Evolutionary conservation across 495 filamentous ascomycete genomes (phyloP), one percentile per base, ranked within the genome.

Genomic region (Aspergillus mulundensis): DNA sequence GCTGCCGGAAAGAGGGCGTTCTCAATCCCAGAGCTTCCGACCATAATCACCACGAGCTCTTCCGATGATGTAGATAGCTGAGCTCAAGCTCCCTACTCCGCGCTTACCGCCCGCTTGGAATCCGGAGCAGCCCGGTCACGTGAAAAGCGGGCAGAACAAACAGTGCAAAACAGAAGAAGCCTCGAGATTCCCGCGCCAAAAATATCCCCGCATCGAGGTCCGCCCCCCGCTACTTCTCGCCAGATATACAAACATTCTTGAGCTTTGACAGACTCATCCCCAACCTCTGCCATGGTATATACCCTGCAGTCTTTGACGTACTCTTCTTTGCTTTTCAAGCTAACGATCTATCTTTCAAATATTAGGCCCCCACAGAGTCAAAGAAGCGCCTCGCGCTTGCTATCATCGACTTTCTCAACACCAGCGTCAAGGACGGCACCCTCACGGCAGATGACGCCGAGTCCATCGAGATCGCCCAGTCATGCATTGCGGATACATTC

Each of bases 341-440:
- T 53, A 36, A 53, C 32, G 0, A 4, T 25, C 15, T 40, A 39
- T 21, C 6, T 8, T 28, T 50, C 25, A 18, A 25, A 1, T 28
- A 6, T n/a, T 58, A 78, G 75, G 72, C 78, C 55, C 79, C 78
- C 11, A 79, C 73, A 56, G 87, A 88, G 59, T 86, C 91, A 57
- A 95, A 96, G 76, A 95, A 98, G 79, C 89, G 92, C 73, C 85
- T 98, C 55, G 95, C 94, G 65, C 88, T 97, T 68, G 91, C 95
- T 63, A 91, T 98, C 71, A 88, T 95, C 76, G 90, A 96, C 75
- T 98, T 96, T 80, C 86, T 98, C 25, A 81, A 81, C 53, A 84
- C 82, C 61, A 96, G 90, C 53, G 76, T 90, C 58, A 91, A 83
- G 56, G 94, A 98, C 63, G 93, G 93, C 61, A 94, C 91, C 25